A percentile compares a stretch with the other conserved stretches of the same genome.
phyloP scores from a whole-genome alignment of 2,329 filamentous ascomycete genomes.

The Tolypocladium guangdongense region DNA sequence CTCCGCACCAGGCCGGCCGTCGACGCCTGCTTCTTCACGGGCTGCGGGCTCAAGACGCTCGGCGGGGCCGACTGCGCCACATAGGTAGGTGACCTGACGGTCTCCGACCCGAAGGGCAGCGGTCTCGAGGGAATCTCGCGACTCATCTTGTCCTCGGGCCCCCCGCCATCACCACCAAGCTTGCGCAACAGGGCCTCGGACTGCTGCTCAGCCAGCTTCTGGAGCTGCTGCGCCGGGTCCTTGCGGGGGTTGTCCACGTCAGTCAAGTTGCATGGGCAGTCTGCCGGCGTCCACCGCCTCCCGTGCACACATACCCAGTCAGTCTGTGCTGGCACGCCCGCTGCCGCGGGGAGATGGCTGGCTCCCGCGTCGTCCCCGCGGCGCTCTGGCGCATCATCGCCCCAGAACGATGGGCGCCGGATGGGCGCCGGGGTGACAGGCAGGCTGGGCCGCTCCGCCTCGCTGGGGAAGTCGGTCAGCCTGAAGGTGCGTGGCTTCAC shows the following conservation, averaged over 20 bases:
- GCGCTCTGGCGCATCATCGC: constrained; percentile 23
- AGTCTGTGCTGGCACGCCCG: constrained; percentile 75
- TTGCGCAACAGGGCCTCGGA: constrained; percentile 48
- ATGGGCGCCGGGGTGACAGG: constrained; percentile 84
- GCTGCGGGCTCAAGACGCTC: constrained; percentile 4
- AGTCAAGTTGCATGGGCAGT: constrained; percentile 46
- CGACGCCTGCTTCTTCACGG: not conserved
- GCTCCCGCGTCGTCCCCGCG: constrained; percentile 37
- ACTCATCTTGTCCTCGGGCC: constrained; percentile 16
- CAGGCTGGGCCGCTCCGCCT: constrained; percentile 72
- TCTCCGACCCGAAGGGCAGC: constrained; percentile 43
- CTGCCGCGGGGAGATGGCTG: constrained; percentile 58
- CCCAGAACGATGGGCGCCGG: constrained; percentile 56
- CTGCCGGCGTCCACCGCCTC: constrained; percentile 33
- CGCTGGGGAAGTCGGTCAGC: constrained; percentile 80
- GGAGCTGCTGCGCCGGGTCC: constrained; percentile 61
- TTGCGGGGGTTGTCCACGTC: constrained; percentile 40
- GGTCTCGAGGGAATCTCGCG: constrained; percentile 36
- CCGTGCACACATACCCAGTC: constrained; percentile 84
- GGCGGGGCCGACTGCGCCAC: constrained; percentile 12
- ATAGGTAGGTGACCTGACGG: constrained; percentile 15
- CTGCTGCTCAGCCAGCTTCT: constrained; percentile 58
- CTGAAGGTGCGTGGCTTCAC: constrained; percentile 38
- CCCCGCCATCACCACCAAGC: constrained; percentile 27
- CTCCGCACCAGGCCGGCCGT: not conserved